These are phyloP conservation scores for Suhomyces coccinellae DNA, from an alignment of 1,139 yeast species.

Conservation along the genomic window DNA sequence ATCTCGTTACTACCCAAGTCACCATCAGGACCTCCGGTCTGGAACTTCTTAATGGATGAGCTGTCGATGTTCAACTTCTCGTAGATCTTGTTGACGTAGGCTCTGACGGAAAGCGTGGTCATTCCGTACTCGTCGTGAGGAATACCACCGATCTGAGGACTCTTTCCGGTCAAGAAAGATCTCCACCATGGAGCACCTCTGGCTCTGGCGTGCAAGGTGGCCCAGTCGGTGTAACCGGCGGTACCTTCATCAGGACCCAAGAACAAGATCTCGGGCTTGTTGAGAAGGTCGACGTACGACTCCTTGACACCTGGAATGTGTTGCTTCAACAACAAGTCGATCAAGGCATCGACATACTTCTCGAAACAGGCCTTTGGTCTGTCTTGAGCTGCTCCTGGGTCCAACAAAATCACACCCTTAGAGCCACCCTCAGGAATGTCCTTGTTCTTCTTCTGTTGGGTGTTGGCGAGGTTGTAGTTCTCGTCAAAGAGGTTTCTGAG, in stretches of 20 bases:
- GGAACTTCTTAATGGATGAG: constrained; percentile 68
- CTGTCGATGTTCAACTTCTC: constrained; percentile 68
- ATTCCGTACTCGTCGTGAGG: constrained; percentile 98
- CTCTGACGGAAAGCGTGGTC: constrained; percentile 94
- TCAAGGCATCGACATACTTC: constrained; percentile 87
- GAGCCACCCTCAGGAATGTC: constrained; percentile 99
- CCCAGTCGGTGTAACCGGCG: constrained; percentile 96
- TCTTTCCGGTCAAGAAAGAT: constrained; percentile 95
- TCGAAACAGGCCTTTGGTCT: constrained; percentile 85
- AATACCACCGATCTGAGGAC: constrained; percentile 91
- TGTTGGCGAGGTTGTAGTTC: constrained; percentile 91
- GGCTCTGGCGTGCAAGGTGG: constrained; percentile 88
- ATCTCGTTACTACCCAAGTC: constrained; percentile 97
- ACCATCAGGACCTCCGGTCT: constrained; percentile 99
- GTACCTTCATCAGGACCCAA: constrained; percentile 99
- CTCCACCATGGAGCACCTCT: constrained; percentile 99
- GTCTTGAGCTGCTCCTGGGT: constrained; percentile 77
- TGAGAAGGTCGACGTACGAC: constrained; percentile 78
- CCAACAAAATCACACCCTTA: constrained; percentile 90
- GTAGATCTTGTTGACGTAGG: constrained; percentile 86
- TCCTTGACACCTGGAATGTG: constrained; percentile 79
- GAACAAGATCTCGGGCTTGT: constrained; percentile 83
- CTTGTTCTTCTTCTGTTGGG: constrained; percentile 96
- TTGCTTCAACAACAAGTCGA: constrained; percentile 80
- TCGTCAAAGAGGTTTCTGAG: constrained; percentile 92